Base-by-base conservation (phyloP, 805 yeast genomes). In the Cyberlindnera nakhonratchasimensis region DNA sequence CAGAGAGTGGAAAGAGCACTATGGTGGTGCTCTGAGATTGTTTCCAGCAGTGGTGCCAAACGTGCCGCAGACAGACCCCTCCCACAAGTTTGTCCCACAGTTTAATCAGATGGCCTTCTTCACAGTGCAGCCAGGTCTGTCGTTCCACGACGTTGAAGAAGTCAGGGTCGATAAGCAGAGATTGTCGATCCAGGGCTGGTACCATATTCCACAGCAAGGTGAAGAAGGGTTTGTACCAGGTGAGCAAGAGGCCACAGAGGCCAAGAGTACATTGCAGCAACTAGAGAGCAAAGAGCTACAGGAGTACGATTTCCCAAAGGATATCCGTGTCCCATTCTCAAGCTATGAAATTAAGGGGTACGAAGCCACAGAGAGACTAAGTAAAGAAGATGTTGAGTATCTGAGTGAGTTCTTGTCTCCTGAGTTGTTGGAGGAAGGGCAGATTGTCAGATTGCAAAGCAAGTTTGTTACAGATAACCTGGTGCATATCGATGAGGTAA, bases 111-210 rank as follows among this genome's bases (percentile, higher is more conserved):
- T 93, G 58, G 96, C 98, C 0, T 87, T 93, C 58, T 93, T 93
- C 71, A 83, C 85, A 5, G 98, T 93, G 12, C 93, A 89, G 59
- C 99, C 99, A 1, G 99, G 99, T 0, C 75, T 83, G 37, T 86
- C 96, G 2, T 93, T 93, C 74, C 99, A 93, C 62, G 99, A 95
- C 55, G 99, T 93, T 11, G 98, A 95, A 65, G 99, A 93, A 62
- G 99, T 95, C 1, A 75, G 82, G 47, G 96, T 82, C 2, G 96
- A 90, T 58, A 86, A 83, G 58, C 95, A 89, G 49, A 74, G 99
- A 57, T 68, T 93, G 26, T 86, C 96, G 1, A 87, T 93, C 46
- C 96, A 93, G 57, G 99, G 99, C 1, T 95, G 99, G 99, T 95
- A 91, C 60, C 99, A 93, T 63, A 86, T 90, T 39, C 99, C 99